These are phyloP conservation scores for Thraustotheca clavata DNA, from an alignment of 352 stramenopile species.

Conservation along the genomic window DNA sequence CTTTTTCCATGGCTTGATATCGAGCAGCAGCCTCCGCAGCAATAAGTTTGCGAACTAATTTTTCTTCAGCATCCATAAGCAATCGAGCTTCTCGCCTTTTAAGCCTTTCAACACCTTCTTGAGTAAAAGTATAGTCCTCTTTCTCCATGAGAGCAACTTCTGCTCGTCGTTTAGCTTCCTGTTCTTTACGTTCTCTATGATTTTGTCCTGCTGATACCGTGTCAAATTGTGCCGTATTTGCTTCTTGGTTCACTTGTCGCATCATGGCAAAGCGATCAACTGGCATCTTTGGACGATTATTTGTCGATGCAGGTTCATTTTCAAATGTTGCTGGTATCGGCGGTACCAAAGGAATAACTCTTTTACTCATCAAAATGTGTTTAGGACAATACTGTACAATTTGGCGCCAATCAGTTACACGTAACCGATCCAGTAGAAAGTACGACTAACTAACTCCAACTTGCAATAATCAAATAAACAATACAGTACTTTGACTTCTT, in stretches of 20 bases:
- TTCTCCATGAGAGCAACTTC: constrained; percentile 41
- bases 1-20: constrained; percentile 16
- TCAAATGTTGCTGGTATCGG: too few relatives aligned
- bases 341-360: not conserved
- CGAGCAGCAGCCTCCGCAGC: constrained; percentile 30
- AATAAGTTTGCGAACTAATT: constrained; percentile 34
- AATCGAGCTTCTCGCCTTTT: constrained; percentile 41
- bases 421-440: too few relatives aligned
- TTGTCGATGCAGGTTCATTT: not conserved
- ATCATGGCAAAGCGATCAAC: constrained; percentile 20
- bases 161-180: constrained; percentile 37
- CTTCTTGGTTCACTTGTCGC: constrained; percentile 17
- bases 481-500: too few relatives aligned
- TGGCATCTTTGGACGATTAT: constrained; percentile 6
- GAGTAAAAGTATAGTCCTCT: constrained; percentile 53
- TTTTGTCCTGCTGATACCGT: constrained; percentile 51
- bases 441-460: too few relatives aligned
- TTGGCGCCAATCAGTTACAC: too few relatives aligned
- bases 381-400: too few relatives aligned
- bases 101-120: constrained; percentile 38
- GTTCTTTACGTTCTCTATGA: constrained; percentile 42
- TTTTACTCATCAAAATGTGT: constrained; percentile 7
- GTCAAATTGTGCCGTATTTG: not conserved
- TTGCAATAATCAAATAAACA: too few relatives aligned
- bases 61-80: constrained; percentile 53